A percentile compares a stretch with the other conserved stretches of the same genome.
Conservation (phyloP, 1,284 basidiomycete species). For the Cutaneotrichosporon cyanovorans region DNA sequence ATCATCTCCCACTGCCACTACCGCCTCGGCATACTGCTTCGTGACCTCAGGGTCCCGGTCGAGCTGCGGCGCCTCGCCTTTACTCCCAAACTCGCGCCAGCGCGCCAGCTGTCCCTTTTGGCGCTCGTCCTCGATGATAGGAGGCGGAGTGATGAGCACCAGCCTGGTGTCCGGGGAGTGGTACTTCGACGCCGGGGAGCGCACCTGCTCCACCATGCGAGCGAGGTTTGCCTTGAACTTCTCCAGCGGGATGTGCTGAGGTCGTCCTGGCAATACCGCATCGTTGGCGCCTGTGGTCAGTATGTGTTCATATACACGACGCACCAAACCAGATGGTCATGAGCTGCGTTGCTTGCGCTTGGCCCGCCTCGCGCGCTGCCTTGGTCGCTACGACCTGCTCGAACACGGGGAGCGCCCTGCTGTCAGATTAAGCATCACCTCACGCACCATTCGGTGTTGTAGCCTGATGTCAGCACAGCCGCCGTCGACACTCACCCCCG, state of each 20-base stretch:
- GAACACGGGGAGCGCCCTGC: constrained; percentile 62
- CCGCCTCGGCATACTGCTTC: constrained; percentile 53
- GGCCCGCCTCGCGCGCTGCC: constrained; percentile 50
- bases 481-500: constrained; percentile 25
- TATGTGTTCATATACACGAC: neutral
- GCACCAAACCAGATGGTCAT: constrained; percentile 74
- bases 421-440: neutral
- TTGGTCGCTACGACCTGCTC: constrained; percentile 59
- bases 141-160: constrained; percentile 75
- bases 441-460: constrained; percentile 64
- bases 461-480: constrained; percentile 49
- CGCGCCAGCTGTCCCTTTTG: constrained; percentile 38
- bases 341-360: constrained; percentile 55
- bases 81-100: constrained; percentile 25
- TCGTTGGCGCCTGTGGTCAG: constrained; percentile 59
- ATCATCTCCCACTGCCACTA: constrained; percentile 54
- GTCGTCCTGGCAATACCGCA: constrained; percentile 52
- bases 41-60: constrained; percentile 60
- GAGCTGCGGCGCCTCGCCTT: constrained; percentile 33
- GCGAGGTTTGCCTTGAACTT: constrained; percentile 61
- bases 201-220: constrained; percentile 57
- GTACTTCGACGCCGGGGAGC: constrained; percentile 55
- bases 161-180: constrained; percentile 69
- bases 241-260: constrained; percentile 54
- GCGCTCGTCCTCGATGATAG: constrained; percentile 57